phyloP scores from a whole-genome alignment of 352 stramenopile genomes.

The Globisporangium paroecandrum region DNA sequence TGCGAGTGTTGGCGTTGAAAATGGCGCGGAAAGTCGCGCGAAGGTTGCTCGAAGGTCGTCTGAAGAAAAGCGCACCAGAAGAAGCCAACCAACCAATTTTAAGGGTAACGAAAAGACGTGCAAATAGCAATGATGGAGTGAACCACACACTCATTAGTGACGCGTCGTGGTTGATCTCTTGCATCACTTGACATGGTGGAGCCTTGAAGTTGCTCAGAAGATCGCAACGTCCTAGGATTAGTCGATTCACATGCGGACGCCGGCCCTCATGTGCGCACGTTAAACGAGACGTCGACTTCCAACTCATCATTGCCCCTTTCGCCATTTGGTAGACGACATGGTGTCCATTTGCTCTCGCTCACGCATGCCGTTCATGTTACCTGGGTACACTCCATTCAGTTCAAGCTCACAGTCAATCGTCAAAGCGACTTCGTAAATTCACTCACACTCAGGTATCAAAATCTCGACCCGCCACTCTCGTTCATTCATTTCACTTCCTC shows the following conservation, averaged over 20 bases:
- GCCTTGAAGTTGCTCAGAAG: constrained; percentile 5
- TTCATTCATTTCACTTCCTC: background rate
- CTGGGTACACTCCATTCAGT: background rate
- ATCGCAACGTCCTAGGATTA: background rate
- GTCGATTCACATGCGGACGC: background rate
- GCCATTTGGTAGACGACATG: background rate
- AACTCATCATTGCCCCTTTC: background rate
- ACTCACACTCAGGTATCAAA: background rate
- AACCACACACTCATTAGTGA: background rate
- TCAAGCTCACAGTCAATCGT: no score
- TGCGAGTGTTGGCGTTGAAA: background rate
- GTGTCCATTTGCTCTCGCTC: background rate
- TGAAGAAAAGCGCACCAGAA: background rate
- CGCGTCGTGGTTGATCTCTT: background rate
- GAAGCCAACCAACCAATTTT: constrained; percentile 25
- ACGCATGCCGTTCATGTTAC: background rate
- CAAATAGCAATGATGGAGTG: background rate
- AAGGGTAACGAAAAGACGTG: background rate
- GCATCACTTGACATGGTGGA: background rate
- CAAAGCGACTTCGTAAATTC: background rate
- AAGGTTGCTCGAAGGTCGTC: constrained; percentile 17
- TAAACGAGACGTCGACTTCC: background rate
- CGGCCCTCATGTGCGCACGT: background rate
- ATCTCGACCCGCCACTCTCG: background rate
- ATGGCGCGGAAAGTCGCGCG: constrained; percentile 6